A percentile compares a stretch with the other conserved stretches of the same genome.
Conservation (phyloP, 768 basidiomycete genomes). For the Russula earlei region DNA sequence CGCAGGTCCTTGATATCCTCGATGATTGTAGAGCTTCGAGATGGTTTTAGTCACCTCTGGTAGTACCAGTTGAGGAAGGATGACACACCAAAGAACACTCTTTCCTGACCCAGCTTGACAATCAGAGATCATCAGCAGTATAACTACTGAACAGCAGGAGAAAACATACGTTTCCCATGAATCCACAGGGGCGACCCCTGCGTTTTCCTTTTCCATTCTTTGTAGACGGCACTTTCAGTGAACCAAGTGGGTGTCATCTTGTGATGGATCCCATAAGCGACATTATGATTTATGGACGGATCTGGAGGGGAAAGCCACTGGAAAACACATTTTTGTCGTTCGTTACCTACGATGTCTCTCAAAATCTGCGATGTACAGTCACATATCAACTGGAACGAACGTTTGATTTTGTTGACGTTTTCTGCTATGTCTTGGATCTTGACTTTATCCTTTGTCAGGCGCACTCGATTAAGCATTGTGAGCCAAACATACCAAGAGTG, state of each 20-base stretch:
- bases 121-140: neutral
- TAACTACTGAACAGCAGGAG: too few relatives aligned
- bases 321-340: neutral
- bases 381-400: too few relatives aligned
- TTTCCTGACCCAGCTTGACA: constrained; percentile 1
- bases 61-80: too few relatives aligned
- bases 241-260: neutral
- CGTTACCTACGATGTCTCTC: neutral
- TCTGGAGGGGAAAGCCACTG: neutral
- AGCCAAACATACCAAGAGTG: neutral
- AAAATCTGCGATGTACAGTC: neutral
- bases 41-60: neutral
- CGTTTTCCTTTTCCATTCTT: neutral
- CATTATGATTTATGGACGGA: neutral
- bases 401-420: neutral
- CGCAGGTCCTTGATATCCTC: neutral
- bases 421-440: neutral
- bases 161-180: neutral
- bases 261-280: neutral
- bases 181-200: neutral
- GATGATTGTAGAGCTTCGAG: neutral
- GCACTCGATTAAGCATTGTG: neutral
- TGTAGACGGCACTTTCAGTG: neutral
- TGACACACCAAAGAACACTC: neutral
- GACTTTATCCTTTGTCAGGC: neutral